phyloP scores from a whole-genome alignment of 352 stramenopile genomes.

The Pythium plurisporium region DNA sequence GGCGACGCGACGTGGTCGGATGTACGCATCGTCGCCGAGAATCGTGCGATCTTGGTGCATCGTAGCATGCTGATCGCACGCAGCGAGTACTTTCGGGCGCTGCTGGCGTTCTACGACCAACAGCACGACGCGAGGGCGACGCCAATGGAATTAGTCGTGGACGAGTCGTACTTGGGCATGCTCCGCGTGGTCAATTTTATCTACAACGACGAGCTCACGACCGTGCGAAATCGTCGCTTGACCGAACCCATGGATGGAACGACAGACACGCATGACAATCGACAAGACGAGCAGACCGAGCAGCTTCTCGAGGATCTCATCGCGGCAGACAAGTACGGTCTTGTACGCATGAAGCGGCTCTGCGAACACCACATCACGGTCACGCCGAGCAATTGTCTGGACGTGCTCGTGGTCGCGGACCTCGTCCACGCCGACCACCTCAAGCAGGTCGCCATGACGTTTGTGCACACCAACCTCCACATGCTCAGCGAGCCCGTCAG shows the following conservation, averaged over 20 bases:
- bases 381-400: slow-evolving; percentile 44
- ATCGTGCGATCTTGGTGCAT: slow-evolving; percentile 40
- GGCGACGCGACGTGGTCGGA: slow-evolving; percentile 48
- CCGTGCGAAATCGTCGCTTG: background rate
- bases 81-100: slow-evolving; percentile 65
- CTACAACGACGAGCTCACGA: slow-evolving; percentile 50
- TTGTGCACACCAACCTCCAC: slow-evolving; percentile 30
- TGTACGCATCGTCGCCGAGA: slow-evolving; percentile 45
- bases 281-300: slow-evolving; percentile 22
- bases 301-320: slow-evolving; percentile 69
- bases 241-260: background rate
- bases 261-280: too few species aligned
- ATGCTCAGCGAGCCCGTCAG: background rate
- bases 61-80: slow-evolving; percentile 54
- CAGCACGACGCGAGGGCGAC: too few species aligned
- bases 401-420: slow-evolving; percentile 60
- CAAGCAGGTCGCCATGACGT: slow-evolving; percentile 42
- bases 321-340: slow-evolving; percentile 66
- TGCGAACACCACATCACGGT: slow-evolving; percentile 50
- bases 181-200: slow-evolving; percentile 67
- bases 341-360: slow-evolving; percentile 65
- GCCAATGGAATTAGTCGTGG: slow-evolving; percentile 49
- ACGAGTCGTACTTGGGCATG: slow-evolving; percentile 48
- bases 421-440: slow-evolving; percentile 50
- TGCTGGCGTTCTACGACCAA: slow-evolving; percentile 35